Evolutionary conservation across 2,329 filamentous ascomycete genomes (phyloP), one percentile per base, ranked within the genome.

Genomic region (Thelonectria blattea): DNA sequence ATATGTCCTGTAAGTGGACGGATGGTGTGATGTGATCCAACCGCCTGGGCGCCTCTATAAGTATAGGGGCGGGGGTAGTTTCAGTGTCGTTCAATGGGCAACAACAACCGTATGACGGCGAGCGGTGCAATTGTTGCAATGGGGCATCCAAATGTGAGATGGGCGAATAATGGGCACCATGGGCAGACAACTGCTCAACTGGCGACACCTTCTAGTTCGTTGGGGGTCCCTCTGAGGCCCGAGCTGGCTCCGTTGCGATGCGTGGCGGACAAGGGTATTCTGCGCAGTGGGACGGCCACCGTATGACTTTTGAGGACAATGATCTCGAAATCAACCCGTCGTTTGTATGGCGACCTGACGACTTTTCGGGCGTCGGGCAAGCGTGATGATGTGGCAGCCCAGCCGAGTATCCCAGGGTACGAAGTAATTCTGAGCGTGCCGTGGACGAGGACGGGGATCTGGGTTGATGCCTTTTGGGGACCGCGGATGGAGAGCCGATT

Each of bases 231-330:
- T 55, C 46, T 46, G 60, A 54, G 52, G 52, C 53, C 52, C 51
- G 51, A 62, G 60, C 51, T 59, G 56, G 50, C 46, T 39, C 55
- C 22, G 45, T 59, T 42, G 52, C 45, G 43, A 63, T 57, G 54
- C 63, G 48, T 59, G 59, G 61, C 54, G 56, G 58, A 45, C 52
- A 62, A 60, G 58, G 57, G 54, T 64, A 30, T 27, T 65, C 65
- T 61, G 60, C 59, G 67, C 57, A 62, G 64, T 69, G 67, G 67
- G 67, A 69, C 67, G 65, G 65, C 52, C 52, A 69, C 67, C 68
- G 68, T 70, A 70, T 69, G 68, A 70, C 67, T 69, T 66, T 69
- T 34, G 54, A 60, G 50, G 56, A 58, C 56, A 64, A 68, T 67
- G 62, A 63, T 56, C 61, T 64, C 62, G 66, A 60, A 32, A 68